These are phyloP conservation scores for Calonectria naviculata DNA, from an alignment of 2,329 filamentous ascomycete species.

Conservation along the genomic window DNA sequence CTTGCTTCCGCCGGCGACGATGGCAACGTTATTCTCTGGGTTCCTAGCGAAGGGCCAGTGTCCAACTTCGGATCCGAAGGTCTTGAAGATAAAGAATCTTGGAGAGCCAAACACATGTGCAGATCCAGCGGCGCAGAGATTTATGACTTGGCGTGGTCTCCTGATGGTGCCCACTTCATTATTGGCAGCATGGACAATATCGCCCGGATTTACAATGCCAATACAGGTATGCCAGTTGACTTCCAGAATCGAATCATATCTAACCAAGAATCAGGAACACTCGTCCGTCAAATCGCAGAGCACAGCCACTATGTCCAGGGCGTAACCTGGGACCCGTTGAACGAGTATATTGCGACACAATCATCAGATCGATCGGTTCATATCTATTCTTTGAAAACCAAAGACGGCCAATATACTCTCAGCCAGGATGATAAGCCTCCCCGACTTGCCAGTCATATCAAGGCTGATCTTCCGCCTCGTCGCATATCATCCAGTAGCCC, in stretches of 20 bases:
- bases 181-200: constrained; percentile 99
- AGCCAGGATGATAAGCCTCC: constrained; percentile 74
- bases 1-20: constrained; percentile 97
- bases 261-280: constrained; percentile 53
- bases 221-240: constrained; percentile 73
- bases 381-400: constrained; percentile 95
- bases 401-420: constrained; percentile 94
- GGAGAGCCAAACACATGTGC: constrained; percentile 98
- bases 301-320: constrained; percentile 99
- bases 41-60: constrained; percentile 81
- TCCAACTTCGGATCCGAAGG: constrained; percentile 83
- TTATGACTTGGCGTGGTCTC: constrained; percentile 98
- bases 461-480: constrained; percentile 91
- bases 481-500: constrained; percentile 93
- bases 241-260: neutral
- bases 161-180: constrained; percentile 96
- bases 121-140: constrained; percentile 95
- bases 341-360: constrained; percentile 98
- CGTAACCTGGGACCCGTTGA: constrained; percentile 97
- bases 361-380: constrained; percentile 98
- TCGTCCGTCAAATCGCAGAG: constrained; percentile 94
- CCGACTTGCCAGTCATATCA: constrained; percentile 81
- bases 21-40: constrained; percentile 96
- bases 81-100: constrained; percentile 94
- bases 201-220: constrained; percentile 94